These are phyloP conservation scores for Yamadazyma mexicana DNA, from an alignment of 1,139 yeast genomes.

Conservation along the genomic window DNA sequence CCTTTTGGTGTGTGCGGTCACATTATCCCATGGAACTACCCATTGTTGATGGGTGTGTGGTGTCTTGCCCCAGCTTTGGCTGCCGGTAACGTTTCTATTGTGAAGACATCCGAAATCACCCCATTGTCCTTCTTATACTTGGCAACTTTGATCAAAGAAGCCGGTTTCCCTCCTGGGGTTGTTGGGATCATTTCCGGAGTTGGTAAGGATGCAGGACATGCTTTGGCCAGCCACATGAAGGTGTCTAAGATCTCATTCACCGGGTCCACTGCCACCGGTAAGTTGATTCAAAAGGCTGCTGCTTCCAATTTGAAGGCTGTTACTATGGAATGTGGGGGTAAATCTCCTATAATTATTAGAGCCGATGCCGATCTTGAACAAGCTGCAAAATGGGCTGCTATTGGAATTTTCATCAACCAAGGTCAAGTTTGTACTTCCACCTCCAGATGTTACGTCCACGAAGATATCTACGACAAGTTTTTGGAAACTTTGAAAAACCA, in stretches of 20 bases:
- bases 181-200: slow-evolving; percentile 60
- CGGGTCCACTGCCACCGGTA: slow-evolving; percentile 63
- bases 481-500: slow-evolving; percentile 39
- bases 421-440: slow-evolving; percentile 52
- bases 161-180: slow-evolving; percentile 75
- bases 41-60: slow-evolving; percentile 61
- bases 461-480: slow-evolving; percentile 47
- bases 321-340: slow-evolving; percentile 93
- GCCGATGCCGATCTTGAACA: slow-evolving; percentile 75
- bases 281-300: slow-evolving; percentile 58
- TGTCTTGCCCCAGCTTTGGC: slow-evolving; percentile 65
- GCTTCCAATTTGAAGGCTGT: slow-evolving; percentile 64
- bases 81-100: slow-evolving; percentile 64
- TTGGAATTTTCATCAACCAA: slow-evolving; percentile 79
- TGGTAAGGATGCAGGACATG: slow-evolving; percentile 57
- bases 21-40: slow-evolving; percentile 70
- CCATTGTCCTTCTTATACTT: slow-evolving; percentile 61
- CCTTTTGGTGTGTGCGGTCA: slow-evolving; percentile 83
- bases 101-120: slow-evolving; percentile 68
- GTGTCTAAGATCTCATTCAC: slow-evolving; percentile 72
- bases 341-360: slow-evolving; percentile 72
- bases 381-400: slow-evolving; percentile 83
- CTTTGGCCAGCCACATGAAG: slow-evolving; percentile 55
- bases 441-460: slow-evolving; percentile 47
- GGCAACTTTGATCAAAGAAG: slow-evolving; percentile 55